Base-by-base conservation (phyloP, 441 rosid species). In the Croton laevigatus region DNA sequence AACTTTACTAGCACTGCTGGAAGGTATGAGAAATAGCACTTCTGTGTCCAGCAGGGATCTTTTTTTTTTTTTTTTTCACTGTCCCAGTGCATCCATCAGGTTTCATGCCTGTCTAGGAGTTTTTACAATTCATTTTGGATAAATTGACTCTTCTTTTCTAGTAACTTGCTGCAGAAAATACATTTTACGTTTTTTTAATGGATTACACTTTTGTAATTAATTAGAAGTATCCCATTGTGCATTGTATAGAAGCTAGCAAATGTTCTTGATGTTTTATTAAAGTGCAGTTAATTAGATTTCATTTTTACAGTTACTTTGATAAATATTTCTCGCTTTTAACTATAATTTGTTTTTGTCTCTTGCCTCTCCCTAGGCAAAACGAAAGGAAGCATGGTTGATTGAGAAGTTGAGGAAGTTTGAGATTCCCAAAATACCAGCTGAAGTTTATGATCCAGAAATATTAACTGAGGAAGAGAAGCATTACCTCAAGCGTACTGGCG, bases 381-480 rank as follows among this genome's bases (percentile, higher is more conserved):
- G 96, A 63, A 91, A 93, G 71, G 96, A 93, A 81, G 89, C 72
- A 40, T 93, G 98, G 96, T 71, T 91, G 80, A 84, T 93, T 69
- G 98, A 93, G 83, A 91, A 91, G 71, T 76, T 89, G 80, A 88
- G 89, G 80, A 91, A 88, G 65, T 91, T 75, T 68, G 90, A 87
- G 48, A 69, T 87, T 71, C 83, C 83, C 16, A 87, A 81, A 75
- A 75, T 81, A 45, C 84, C 85, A 27, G 80, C 76, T 14, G 94
- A 89, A 60, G 73, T 78, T 6, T 79, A 85, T 77, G 96, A 93
- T 86, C 96, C 94, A 51, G 96, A 93, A 76, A 85, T 78, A 68
- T 80, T 93, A 79, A 91, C 96, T 0, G 97, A 91, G 80, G 97
- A 93, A 79, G 96, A 93, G 87, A 87, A 68, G 81, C 98, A 91